These are phyloP conservation scores for Coemansia sp. DNA, from an alignment of 192 early-diverging fungal genomes.

Conservation along the genomic window DNA sequence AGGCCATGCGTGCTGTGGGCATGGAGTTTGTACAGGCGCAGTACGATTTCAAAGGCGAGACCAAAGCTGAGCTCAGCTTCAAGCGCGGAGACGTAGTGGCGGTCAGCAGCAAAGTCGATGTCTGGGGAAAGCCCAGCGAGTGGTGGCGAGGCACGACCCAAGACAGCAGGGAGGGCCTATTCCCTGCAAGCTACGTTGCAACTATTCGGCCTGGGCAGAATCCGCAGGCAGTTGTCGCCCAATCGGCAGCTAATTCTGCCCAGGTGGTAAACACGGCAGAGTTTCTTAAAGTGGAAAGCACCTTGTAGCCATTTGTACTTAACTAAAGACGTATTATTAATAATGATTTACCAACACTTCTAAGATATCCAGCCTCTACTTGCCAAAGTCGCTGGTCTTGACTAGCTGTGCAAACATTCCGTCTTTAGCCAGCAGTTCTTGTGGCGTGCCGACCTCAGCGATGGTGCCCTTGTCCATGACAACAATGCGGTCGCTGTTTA, in stretches of 20 bases:
- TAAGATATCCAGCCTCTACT: not conserved
- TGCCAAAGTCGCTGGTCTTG: not conserved
- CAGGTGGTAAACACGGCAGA: slow-evolving; percentile 30
- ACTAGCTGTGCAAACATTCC: slow-evolving; percentile 6
- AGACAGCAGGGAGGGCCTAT: slow-evolving; percentile 79
- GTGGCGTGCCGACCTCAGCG: slow-evolving; percentile 61
- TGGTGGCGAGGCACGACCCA: slow-evolving; percentile 93
- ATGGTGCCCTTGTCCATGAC: slow-evolving; percentile 66
- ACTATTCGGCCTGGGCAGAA: slow-evolving; percentile 69
- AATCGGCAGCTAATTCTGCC: slow-evolving; percentile 22
- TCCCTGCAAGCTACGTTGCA: slow-evolving; percentile 91
- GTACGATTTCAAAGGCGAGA: slow-evolving; percentile 77
- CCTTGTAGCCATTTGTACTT: slow-evolving; percentile 3
- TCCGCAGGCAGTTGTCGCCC: slow-evolving; percentile 46
- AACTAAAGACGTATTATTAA: not conserved
- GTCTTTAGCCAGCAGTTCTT: slow-evolving; percentile 50
- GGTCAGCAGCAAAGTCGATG: slow-evolving; percentile 78
- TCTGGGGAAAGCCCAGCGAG: slow-evolving; percentile 66
- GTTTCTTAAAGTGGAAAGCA: slow-evolving; percentile 21
- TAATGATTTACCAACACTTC: not conserved
- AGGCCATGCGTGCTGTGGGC: slow-evolving; percentile 46
- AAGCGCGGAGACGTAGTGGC: slow-evolving; percentile 86
- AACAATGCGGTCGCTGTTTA: slow-evolving; percentile 64
- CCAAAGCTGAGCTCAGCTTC: slow-evolving; percentile 79
- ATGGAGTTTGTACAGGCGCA: slow-evolving; percentile 88